A percentile compares a stretch with the other conserved stretches of the same genome.
Conservation (phyloP, 768 basidiomycete genomes). For the Tubosaeta sp. region DNA sequence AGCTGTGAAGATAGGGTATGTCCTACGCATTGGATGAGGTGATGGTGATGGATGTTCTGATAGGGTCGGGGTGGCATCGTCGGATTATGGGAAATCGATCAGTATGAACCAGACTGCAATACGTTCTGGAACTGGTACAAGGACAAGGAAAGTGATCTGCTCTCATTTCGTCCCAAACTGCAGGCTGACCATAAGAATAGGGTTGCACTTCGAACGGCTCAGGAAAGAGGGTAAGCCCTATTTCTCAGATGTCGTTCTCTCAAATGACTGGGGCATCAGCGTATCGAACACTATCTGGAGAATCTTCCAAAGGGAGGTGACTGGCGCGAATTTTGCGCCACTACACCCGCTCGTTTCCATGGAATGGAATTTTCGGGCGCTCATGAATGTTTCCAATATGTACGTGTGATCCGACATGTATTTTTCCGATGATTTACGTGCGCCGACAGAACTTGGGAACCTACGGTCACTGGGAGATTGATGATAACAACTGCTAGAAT, state of each 20-base stretch:
- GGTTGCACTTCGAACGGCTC: conserved; percentile 24
- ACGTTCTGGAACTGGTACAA: conserved; percentile 25
- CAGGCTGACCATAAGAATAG: conserved; percentile 7
- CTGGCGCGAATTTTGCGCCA: conserved; percentile 33
- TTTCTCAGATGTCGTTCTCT: not conserved
- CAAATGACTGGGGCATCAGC: conserved; percentile 13
- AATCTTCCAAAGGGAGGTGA: conserved; percentile 24
- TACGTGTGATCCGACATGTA: not conserved
- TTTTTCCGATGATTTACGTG: not conserved
- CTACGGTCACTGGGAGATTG: conserved; percentile 25
- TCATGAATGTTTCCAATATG: conserved; percentile 18
- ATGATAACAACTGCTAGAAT: conserved; percentile 10
- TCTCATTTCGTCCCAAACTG: not conserved
- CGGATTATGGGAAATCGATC: conserved; percentile 27
- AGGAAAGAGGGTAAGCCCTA: conserved; percentile 19
- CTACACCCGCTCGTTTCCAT: conserved; percentile 27
- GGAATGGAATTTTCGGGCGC: conserved; percentile 24
- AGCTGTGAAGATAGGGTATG: conserved; percentile 23
- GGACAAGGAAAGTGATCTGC: conserved; percentile 22
- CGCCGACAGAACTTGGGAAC: conserved; percentile 7
- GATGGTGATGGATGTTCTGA: not conserved
- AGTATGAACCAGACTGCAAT: conserved; percentile 25
- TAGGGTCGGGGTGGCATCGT: conserved; percentile 15
- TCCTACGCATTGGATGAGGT: not conserved
- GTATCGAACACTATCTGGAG: conserved; percentile 27